Evolutionary conservation across 1,284 basidiomycete genomes (phyloP), one percentile per base, ranked within the genome.

Genomic region (Marasmius fiardii): DNA sequence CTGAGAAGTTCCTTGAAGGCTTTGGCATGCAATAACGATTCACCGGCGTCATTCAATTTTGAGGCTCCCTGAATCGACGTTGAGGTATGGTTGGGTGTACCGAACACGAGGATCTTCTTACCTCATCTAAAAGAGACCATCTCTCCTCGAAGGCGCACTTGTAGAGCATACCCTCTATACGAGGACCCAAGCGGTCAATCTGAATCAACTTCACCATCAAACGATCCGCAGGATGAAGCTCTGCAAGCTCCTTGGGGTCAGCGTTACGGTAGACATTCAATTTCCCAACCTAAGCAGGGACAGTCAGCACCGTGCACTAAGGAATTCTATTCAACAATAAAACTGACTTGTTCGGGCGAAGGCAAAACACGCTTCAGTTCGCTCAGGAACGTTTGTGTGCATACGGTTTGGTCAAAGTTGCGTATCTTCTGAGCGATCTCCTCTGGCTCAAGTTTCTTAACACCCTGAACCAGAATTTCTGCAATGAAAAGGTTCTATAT

Each of bases 151-250:
- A 97, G 24, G 83, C 82, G 57, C 86, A 85, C 64, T 87, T 88
- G 73, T 95, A 98, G 39, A 98, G 77, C 93, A 99, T 95, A 12
- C 94, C 90, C 65, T 97, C 88, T 59, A 98, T 89, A 24, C 97
- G 88, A 49, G 93, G 90, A 24, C 81, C 84, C n/a, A 99, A 79
- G 52, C 95, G 90, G 44, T 97, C 88, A 43, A 98, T 95, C 67
- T 98, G 94, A 68, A 99, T 97, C 43, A 98, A 79, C 63, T 97
- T 90, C 37, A 99, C 95, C 86, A 99, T 95, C 43, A 99, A 82
- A 23, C 97, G 86, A 74, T 99, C 96, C 7, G 97, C 92, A 2
- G 92, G 90, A 73, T 98, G 96, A 28, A 99, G 77, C 45, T 86
- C 82, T 39, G 86, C 86, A 18, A 99, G 82, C 66, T 98, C 95